Conservation (phyloP, 345 rosid species). For the Camelina hispida region DNA sequence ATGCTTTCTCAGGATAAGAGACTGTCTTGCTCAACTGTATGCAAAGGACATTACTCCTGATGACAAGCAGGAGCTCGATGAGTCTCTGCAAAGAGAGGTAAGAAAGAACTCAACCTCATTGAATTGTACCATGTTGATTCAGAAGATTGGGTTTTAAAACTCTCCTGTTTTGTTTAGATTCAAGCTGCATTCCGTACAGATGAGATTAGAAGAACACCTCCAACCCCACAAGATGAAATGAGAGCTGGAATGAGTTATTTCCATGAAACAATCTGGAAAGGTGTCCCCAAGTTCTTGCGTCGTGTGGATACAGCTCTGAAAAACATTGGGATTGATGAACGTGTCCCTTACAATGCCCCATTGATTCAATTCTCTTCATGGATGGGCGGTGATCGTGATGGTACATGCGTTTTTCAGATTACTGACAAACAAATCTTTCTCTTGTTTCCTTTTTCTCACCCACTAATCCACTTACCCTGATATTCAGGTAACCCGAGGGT, state of each 20-base stretch:
- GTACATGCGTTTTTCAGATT: slow-evolving; percentile 39
- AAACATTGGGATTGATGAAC: slow-evolving; percentile 89
- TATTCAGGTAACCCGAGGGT: slow-evolving; percentile 93
- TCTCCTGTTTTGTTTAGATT: slow-evolving; percentile 52
- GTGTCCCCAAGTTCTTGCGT: slow-evolving; percentile 97
- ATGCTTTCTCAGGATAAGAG: slow-evolving; percentile 66
- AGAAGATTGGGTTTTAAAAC: background rate
- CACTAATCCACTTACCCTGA: background rate
- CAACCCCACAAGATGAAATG: slow-evolving; percentile 99
- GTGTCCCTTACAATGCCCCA: slow-evolving; percentile 98
- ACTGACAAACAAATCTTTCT: background rate
- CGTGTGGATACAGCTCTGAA: slow-evolving; percentile 98
- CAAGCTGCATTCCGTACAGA: slow-evolving; percentile 99
- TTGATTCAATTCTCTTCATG: slow-evolving; percentile 98
- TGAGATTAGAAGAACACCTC: slow-evolving; percentile 97
- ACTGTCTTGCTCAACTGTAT: slow-evolving; percentile 86
- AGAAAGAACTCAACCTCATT: slow-evolving; percentile 17
- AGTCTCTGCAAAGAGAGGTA: slow-evolving; percentile 96
- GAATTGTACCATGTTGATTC: background rate
- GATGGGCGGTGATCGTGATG: slow-evolving; percentile 99
- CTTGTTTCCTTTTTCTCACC: slow-evolving; percentile 2
- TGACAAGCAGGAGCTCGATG: slow-evolving; percentile 98
- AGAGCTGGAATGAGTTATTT: slow-evolving; percentile 99
- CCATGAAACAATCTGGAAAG: slow-evolving; percentile 99
- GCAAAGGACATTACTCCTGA: slow-evolving; percentile 97